Evolutionary conservation across 2,329 filamentous ascomycete genomes (phyloP), one percentile per base, ranked within the genome.

Genomic region (Calonectria montana): DNA sequence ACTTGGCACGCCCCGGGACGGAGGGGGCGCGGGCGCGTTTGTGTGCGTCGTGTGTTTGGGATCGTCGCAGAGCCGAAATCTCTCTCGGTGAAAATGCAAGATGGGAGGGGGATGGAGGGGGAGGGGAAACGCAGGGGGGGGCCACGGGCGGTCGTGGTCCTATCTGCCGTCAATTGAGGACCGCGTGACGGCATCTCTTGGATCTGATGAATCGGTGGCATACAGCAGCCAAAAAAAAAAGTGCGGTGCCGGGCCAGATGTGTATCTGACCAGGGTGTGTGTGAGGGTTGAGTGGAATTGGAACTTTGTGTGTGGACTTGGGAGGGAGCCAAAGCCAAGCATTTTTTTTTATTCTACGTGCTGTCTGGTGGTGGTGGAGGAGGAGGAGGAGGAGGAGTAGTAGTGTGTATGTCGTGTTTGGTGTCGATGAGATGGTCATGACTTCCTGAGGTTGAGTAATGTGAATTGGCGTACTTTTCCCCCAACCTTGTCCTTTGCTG

Each of bases 41-140:
- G n/a, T 59, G 53, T 59, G 53, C 53, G 53, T 39, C 10, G 31
- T 59, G 31, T 39, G 31, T 59, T 39, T 55, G 57, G 59, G 69
- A 67, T 71, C 55, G 69, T 67, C 64, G 57, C 29, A 31, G 53
- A 66, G 69, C 64, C 69, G 64, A 67, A 71, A 59, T 59, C 53
- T 59, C 53, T 71, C 69, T 62, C 35, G 39, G 12, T 7, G 63
- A 62, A 50, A 62, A 71, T 64, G 69, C 69, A 67, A 67, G 69
- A 71, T 71, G 64, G 67, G 15, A 69, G 57, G 67, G 61, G 48
- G 67, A 35, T 35, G 31, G 6, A 35, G 31, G 53, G 18, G 23
- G 41, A 16, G 41, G 41, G 41, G n/a, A 21, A n/a, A 47, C n/a
- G 43, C 43, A 59, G 53, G 53, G 53, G 50, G 53, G 53, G 53